Percentiles rank a stretch among this genome's conserved stretches.
Conservation (phyloP, 192 early-diverging fungal species). For the Backusella tarrabulga region DNA sequence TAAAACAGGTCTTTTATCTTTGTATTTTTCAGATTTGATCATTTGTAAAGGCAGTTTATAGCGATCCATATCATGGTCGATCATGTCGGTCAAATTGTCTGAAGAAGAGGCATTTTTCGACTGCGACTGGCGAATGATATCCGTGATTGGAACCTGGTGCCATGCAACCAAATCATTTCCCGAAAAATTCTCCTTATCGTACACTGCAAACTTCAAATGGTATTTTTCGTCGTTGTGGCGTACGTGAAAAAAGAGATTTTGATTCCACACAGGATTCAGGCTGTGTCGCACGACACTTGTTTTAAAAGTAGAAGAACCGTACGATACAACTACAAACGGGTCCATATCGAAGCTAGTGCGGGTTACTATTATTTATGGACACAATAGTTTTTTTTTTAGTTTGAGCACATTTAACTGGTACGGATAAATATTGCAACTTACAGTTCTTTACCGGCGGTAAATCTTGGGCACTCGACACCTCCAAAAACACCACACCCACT, state of each 20-base stretch:
- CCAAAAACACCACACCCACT: slow-evolving; percentile 49
- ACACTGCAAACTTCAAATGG: slow-evolving; percentile 57
- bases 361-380: slow-evolving; percentile 25
- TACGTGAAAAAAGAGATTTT: slow-evolving; percentile 64
- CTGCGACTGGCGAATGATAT: slow-evolving; percentile 42
- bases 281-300: slow-evolving; percentile 64
- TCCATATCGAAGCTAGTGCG: slow-evolving; percentile 74
- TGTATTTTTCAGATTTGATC: slow-evolving; percentile 33
- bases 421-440: background rate
- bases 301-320: slow-evolving; percentile 65
- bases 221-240: slow-evolving; percentile 42
- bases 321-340: slow-evolving; percentile 77
- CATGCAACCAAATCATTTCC: slow-evolving; percentile 66
- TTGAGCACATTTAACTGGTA: background rate
- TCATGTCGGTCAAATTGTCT: background rate
- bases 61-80: slow-evolving; percentile 44
- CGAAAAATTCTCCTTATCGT: slow-evolving; percentile 72
- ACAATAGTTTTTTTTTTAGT: background rate
- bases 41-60: slow-evolving; percentile 40
- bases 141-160: slow-evolving; percentile 42
- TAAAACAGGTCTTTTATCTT: slow-evolving; percentile 43
- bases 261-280: slow-evolving; percentile 74
- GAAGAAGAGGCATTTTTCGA: background rate
- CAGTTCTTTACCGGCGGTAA: slow-evolving; percentile 42
- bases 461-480: slow-evolving; percentile 48